Conservation (phyloP, 176 grass and related monocot species). For the Triticum turgidum region DNA sequence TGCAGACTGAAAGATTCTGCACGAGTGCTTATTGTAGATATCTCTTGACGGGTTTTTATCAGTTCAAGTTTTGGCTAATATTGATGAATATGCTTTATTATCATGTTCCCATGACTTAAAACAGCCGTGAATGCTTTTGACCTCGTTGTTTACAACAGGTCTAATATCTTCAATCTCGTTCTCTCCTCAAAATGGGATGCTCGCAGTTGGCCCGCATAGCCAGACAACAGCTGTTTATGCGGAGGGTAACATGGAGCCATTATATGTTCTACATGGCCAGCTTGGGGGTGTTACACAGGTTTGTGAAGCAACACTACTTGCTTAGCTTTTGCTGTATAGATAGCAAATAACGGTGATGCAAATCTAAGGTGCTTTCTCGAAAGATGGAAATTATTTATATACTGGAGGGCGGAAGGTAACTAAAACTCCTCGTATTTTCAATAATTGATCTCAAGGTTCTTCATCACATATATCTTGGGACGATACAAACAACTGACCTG, state of each 20-base stretch:
- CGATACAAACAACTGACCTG: neutral
- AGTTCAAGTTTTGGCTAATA: constrained; percentile 22
- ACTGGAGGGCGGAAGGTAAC: constrained; percentile 93
- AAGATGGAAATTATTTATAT: constrained; percentile 95
- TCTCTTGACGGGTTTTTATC: constrained; percentile 18
- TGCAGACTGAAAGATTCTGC: neutral
- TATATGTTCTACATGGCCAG: constrained; percentile 90
- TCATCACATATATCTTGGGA: neutral
- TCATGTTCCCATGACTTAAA: neutral
- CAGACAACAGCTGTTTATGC: constrained; percentile 81
- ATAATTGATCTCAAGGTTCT: constrained; percentile 19
- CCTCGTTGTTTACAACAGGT: constrained; percentile 43
- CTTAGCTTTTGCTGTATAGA: neutral
- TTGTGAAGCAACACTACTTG: constrained; percentile 2
- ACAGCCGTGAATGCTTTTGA: constrained; percentile 14
- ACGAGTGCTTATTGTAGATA: neutral
- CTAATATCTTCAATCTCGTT: constrained; percentile 87
- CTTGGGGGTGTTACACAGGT: constrained; percentile 92
- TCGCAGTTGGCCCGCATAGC: constrained; percentile 95
- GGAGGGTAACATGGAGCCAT: constrained; percentile 82
- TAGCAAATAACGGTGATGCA: constrained; percentile 13
- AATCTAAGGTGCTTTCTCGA: constrained; percentile 79
- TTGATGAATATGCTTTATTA: constrained; percentile 4
- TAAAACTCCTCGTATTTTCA: constrained; percentile 14
- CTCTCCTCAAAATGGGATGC: constrained; percentile 74